Base-by-base conservation (phyloP, 305 asterid species). In the Fraxinus floribunda region DNA sequence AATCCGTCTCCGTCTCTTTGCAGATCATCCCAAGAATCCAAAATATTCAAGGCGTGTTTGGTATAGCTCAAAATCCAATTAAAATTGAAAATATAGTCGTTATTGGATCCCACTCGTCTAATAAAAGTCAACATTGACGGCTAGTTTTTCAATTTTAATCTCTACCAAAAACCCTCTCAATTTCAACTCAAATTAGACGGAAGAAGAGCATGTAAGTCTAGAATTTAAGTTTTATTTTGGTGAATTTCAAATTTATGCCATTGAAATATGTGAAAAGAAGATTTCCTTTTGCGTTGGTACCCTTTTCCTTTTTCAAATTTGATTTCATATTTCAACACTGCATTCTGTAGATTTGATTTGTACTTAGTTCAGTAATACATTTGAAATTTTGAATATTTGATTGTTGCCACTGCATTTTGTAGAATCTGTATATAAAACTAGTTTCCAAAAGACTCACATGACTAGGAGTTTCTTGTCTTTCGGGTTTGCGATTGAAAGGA, bases 361-460 rank as follows among this genome's bases (percentile, higher is more conserved):
- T 44, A 44, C 16, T 44, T 44, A 10, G 55, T 44, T 44, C 4
- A 0, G n/a, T 44, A 2, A 11, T 44, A 44, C n/a, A 44, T 44
- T 44, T 44, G 55, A 44, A 44, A 44, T 44, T 44, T 41, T 44
- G 16, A 44, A 44, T 44, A 44, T 44, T 44, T 11, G 55, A 11
- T 11, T 44, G n/a, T 44, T 44, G n/a, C n/a, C 55, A 11, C 5
- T 10, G 55, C n/a, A 44, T 44, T 44, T 4, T 44, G 0, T 44
- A 11, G n/a, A 44, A 44, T 44, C 5, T 44, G 55, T 44, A 11
- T 1, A 7, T 38, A 91, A 95, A 68, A 84, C 36, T 90, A 82
- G 92, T 83, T 70, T 93, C 97, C 8, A 94, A 57, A 20, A 91
- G 52, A 79, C 88, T 83, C 32, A 91, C 88, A 66, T 93, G 97